Conservation (phyloP, 2,329 filamentous ascomycete species). For the Orbilia javanica region DNA sequence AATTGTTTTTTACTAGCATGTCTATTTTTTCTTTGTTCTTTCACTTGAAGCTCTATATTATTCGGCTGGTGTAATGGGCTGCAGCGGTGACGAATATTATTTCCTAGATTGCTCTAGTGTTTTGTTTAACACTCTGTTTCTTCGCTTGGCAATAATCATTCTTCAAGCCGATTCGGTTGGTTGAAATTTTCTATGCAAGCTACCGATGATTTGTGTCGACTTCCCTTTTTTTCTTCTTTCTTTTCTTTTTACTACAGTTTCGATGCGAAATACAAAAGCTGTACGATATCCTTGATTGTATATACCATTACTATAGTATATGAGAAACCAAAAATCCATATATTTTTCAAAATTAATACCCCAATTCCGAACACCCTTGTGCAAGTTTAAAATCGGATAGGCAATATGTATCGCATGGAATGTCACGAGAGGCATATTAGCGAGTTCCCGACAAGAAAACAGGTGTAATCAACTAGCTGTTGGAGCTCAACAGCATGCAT, state of each 20-base stretch:
- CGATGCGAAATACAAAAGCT: constrained; percentile 17
- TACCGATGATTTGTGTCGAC: constrained; percentile 11
- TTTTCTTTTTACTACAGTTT: neutral
- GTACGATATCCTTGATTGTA: constrained; percentile 23
- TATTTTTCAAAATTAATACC: neutral
- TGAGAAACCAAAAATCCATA: neutral
- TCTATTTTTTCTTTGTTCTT: neutral
- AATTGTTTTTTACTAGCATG: constrained; percentile 27
- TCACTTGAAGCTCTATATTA: neutral
- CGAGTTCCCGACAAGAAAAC: neutral
- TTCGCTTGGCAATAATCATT: constrained; percentile 18
- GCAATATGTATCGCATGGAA: neutral
- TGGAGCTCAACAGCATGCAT: neutral
- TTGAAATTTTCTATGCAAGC: neutral
- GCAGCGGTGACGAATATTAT: constrained; percentile 27
- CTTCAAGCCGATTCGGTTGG: constrained; percentile 19
- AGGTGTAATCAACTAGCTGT: no score
- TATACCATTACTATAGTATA: neutral
- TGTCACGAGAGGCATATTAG: neutral
- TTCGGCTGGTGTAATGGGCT: constrained; percentile 22
- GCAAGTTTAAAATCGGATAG: neutral
- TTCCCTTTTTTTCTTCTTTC: neutral
- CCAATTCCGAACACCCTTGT: neutral
- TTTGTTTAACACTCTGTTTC: constrained; percentile 22
- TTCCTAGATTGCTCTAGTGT: constrained; percentile 23